Evolutionary conservation across 192 early-diverging fungal genomes (phyloP).

Genomic region (Coemansia sp.): DNA sequence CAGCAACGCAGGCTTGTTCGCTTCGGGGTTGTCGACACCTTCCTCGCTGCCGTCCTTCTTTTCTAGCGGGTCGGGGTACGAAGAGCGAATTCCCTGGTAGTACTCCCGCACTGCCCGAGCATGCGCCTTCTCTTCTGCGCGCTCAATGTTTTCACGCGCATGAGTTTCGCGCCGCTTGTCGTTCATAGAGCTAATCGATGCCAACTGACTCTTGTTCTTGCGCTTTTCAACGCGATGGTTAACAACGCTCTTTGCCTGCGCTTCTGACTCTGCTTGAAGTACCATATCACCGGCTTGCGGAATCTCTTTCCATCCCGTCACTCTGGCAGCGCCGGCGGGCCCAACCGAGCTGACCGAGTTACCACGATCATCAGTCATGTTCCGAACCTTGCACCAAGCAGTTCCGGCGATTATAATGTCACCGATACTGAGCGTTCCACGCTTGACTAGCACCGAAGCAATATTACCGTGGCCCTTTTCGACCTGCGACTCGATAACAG

Average conservation of each 20-base stretch:
- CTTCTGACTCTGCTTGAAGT: constrained; percentile 63
- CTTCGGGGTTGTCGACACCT: not conserved
- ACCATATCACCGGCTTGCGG: constrained; percentile 89
- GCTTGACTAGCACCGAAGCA: constrained; percentile 84
- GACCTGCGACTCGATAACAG: constrained; percentile 85
- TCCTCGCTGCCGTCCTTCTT: constrained; percentile 17
- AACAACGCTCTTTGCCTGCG: constrained; percentile 74
- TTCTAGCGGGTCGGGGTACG: constrained; percentile 54
- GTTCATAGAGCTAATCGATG: constrained; percentile 75
- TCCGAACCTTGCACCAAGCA: constrained; percentile 83
- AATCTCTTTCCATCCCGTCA: constrained; percentile 92
- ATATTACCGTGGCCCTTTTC: constrained; percentile 84
- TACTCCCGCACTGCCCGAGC: constrained; percentile 66
- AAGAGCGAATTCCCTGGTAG: constrained; percentile 60
- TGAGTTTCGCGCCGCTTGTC: constrained; percentile 62
- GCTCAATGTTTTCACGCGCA: constrained; percentile 57
- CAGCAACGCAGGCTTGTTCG: not conserved
- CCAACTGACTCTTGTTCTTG: constrained; percentile 61
- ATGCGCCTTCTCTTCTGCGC: constrained; percentile 53
- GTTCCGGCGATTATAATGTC: constrained; percentile 82
- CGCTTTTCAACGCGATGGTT: constrained; percentile 63
- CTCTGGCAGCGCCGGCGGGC: constrained; percentile 82
- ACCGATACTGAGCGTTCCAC: constrained; percentile 82
- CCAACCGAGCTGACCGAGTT: constrained; percentile 68
- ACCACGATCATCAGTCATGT: constrained; percentile 79